A percentile compares a stretch with the other conserved stretches of the same genome.
Evolutionary conservation across 2,329 filamentous ascomycete species (phyloP).

Genomic region (Scedosporium minutisporum): DNA sequence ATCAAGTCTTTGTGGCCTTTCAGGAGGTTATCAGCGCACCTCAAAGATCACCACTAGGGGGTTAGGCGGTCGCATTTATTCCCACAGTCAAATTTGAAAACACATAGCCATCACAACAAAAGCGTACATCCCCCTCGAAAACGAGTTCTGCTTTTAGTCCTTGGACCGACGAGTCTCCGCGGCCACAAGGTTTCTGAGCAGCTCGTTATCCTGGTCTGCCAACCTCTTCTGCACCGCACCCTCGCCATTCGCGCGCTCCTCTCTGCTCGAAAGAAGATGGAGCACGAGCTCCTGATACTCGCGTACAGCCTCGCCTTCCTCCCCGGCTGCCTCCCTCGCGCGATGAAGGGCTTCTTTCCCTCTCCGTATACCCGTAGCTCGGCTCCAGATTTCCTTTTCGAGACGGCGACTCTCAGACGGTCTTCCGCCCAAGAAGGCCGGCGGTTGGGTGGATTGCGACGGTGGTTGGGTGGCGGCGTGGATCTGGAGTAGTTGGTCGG

Average conservation of each 20-base stretch:
- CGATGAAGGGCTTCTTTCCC: slow-evolving; percentile 44
- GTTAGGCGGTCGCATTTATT: neutral
- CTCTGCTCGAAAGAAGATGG: slow-evolving; percentile 28
- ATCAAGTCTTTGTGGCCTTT: slow-evolving; percentile 27
- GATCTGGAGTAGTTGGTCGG: slow-evolving; percentile 36
- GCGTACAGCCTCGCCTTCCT: slow-evolving; percentile 47
- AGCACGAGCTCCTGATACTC: slow-evolving; percentile 52
- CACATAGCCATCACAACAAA: neutral
- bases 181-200: slow-evolving; percentile 39
- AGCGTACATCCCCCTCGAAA: neutral
- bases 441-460: slow-evolving; percentile 6
- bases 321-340: slow-evolving; percentile 38
- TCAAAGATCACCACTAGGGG: slow-evolving; percentile 10
- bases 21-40: neutral
- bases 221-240: slow-evolving; percentile 33
- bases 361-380: slow-evolving; percentile 46
- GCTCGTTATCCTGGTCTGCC: slow-evolving; percentile 34
- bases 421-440: slow-evolving; percentile 8
- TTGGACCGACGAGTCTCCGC: slow-evolving; percentile 21
- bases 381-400: slow-evolving; percentile 41
- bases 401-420: slow-evolving; percentile 10
- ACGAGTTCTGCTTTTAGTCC: neutral
- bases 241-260: slow-evolving; percentile 18
- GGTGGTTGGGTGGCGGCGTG: slow-evolving; percentile 40
- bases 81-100: neutral